Base-by-base conservation (phyloP, 2,329 filamentous ascomycete genomes). In the Pyrenochaeta sp. region DNA sequence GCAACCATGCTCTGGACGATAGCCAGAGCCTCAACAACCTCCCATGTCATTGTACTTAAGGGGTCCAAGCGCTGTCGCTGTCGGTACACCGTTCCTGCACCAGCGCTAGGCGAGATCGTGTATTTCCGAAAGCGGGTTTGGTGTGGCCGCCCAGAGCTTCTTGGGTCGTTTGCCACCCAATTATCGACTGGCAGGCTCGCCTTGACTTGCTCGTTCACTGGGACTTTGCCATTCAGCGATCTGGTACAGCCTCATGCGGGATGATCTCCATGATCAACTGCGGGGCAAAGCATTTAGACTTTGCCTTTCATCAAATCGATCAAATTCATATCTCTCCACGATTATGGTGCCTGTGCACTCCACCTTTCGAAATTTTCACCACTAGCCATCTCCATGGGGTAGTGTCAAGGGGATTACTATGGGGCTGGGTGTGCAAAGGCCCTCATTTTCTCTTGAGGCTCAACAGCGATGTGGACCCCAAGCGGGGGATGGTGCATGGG, bases 361-460 rank as follows among this genome's bases (percentile, higher is more conserved):
- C 56, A 46, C 43, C 45, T 4, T 43, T 39, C 27, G 11, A 29
- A 31, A 36, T 37, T 56, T 31, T 36, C 29, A 35, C 41, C 47
- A 48, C 54, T 52, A 54, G 53, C 50, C 41, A 42, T 59, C 66
- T 69, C 63, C 64, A 66, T 45, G 64, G 66, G 64, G 63, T 61
- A 45, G 44, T 54, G 41, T 46, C 41, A 54, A 54, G 64, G 66
- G 64, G 61, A 64, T 55, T 61, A 49, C 40, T 62, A 56, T 62
- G 51, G 63, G 60, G 60, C 52, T 51, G 49, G 41, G 36, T 33
- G 40, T 48, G 52, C 49, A 46, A 57, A 44, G 46, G 43, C 40
- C 42, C 51, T 47, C 46, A 51, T 60, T 49, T n/a, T 54, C 36
- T 47, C 59, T 56, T 69, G 64, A 67, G 67, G 67, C 67, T 69